phyloP scores from a whole-genome alignment of 331 rosid species.

The Quercus phellos region DNA sequence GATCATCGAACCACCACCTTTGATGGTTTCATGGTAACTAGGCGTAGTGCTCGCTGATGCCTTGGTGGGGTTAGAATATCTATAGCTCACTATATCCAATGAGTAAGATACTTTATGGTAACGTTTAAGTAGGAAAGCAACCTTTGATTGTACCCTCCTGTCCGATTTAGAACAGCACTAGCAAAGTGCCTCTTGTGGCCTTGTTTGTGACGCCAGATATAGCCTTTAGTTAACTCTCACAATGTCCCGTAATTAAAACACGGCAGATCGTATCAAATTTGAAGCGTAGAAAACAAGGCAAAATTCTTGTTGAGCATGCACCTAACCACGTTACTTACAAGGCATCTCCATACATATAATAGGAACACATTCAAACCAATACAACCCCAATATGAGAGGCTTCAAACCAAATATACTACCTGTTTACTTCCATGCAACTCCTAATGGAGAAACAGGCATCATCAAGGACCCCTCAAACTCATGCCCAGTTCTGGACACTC shows the following conservation, averaged over 20 bases:
- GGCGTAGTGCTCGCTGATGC: too few species aligned
- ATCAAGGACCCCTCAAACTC: neutral
- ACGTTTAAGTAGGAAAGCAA: too few species aligned
- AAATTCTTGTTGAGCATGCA: conserved; percentile 23
- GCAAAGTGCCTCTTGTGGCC: too few species aligned
- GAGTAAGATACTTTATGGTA: too few species aligned
- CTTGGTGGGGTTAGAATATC: too few species aligned
- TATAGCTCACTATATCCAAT: too few species aligned
- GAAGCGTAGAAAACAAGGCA: conserved; percentile 47
- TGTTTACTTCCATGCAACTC: conserved; percentile 27
- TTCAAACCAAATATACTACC: conserved; percentile 12
- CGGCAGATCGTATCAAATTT: conserved; percentile 3
- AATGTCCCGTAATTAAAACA: conserved; percentile 15
- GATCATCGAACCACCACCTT: too few species aligned
- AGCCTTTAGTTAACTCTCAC: conserved; percentile 5
- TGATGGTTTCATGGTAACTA: too few species aligned
- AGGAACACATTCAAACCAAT: conserved; percentile 22
- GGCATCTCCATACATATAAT: conserved; percentile 8
- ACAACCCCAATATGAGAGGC: conserved; percentile 22
- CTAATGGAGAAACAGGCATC: conserved; percentile 19
- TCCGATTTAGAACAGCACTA: too few species aligned
- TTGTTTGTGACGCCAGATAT: neutral
- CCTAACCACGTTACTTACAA: conserved; percentile 44
- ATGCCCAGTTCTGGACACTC: neutral
- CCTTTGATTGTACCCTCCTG: too few species aligned